A percentile compares a stretch with the other conserved stretches of the same genome.
phyloP scores from a whole-genome alignment of 495 filamentous ascomycete species.

The Podospora bellae-mahoneyi region DNA sequence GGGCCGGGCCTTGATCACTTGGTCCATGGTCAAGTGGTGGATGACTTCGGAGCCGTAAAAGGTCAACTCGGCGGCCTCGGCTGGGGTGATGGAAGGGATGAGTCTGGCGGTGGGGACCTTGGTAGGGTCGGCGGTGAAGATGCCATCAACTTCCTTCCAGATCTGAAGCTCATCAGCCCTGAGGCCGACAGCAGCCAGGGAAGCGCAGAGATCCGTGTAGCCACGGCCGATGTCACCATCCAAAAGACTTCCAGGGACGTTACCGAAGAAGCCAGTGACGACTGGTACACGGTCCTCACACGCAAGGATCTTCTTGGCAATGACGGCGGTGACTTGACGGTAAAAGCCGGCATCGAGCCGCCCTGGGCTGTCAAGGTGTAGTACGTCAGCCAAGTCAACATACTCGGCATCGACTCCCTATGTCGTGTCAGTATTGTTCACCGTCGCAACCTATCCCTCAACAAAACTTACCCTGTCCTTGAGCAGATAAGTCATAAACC shows the following conservation, averaged over 20 bases:
- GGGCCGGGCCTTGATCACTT: constrained; percentile 80
- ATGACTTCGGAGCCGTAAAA: constrained; percentile 96
- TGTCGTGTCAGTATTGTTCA: constrained; percentile 6
- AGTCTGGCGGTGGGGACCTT: constrained; percentile 83
- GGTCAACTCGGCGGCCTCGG: constrained; percentile 85
- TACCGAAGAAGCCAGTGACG: constrained; percentile 83
- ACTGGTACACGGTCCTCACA: constrained; percentile 72
- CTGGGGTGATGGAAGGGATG: constrained; percentile 72
- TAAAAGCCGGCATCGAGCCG: constrained; percentile 81
- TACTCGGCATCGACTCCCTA: constrained; percentile 77
- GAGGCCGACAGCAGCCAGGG: constrained; percentile 74
- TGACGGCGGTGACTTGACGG: constrained; percentile 57
- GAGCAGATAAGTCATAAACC: constrained; percentile 77
- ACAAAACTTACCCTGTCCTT: constrained; percentile 51
- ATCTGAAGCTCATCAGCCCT: constrained; percentile 79
- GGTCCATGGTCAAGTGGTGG: constrained; percentile 97
- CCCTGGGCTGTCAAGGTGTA: constrained; percentile 58
- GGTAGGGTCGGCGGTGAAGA: constrained; percentile 82
- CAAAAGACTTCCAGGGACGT: constrained; percentile 75
- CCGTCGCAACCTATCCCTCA: not conserved
- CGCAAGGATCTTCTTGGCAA: constrained; percentile 63
- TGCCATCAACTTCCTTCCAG: constrained; percentile 92
- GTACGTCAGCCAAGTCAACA: constrained; percentile 75
- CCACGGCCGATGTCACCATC: constrained; percentile 75
- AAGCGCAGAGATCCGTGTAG: constrained; percentile 87